Base-by-base conservation (phyloP, 352 stramenopile genomes). In the Phytophthora europaea region DNA sequence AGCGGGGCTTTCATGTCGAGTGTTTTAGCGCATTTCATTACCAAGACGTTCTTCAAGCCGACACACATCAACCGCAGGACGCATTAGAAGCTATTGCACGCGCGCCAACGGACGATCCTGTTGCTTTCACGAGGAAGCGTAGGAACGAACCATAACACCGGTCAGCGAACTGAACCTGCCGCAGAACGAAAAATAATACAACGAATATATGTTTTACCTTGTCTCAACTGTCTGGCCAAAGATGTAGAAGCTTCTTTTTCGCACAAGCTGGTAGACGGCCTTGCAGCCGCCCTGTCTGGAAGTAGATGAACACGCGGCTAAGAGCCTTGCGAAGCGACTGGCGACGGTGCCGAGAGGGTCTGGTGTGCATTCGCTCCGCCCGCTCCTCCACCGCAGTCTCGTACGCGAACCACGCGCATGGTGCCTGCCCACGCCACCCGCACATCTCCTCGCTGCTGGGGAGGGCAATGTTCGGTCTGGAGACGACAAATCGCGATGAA, bases 1-100 rank as follows among this genome's bases (percentile, higher is more conserved):
- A 47, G 10, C 26, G 60, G 8, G 60, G 60, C 18, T 67, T 67
- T 60, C 60, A 60, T 52, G 60, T 60, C 0, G 60, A 60, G 18
- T 67, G 60, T n/a, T 67, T 60, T 15, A 67, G 6, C 10, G 48
- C 60, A 0, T 67, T 67, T 53, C 47, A 67, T 67, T 67, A 54
- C 50, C 4, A 67, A 10, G 60, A 20, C 2, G 50, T 54, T 3
- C 6, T 60, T 12, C 16, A 12, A 2, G 20, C 60, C 6, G 20
- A 62, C 1, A 8, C 2, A 51, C 53, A 52, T 1, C 62, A 69
- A 22, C 62, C 62, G 8, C 62, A 62, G 23, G 51, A 67, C 20
- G 61, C 51, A 1, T 40, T 62, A 51, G 62, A 69, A 50, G 53
- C 40, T 58, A 61, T 69, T 38, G 62, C 51, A 3, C 62, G 51